Evolutionary conservation across 2,329 filamentous ascomycete species (phyloP), one percentile per base, ranked within the genome.

Genomic region (Paraphoma chrysanthemicola): DNA sequence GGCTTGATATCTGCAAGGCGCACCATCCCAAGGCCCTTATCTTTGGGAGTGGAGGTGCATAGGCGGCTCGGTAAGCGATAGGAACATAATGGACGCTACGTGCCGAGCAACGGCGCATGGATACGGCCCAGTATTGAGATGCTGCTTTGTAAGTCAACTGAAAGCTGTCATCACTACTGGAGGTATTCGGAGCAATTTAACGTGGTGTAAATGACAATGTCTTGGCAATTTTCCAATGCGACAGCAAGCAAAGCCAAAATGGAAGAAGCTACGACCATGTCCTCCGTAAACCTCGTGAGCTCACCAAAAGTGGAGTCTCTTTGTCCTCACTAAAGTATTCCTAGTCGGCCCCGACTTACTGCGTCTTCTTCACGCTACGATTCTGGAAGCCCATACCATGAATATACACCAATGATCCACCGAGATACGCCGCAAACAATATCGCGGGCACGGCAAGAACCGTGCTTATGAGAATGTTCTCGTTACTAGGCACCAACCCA

Each of bases 401-500:
- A 30, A 77, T 69, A 61, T 82, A 82, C 5, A 79, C 78, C 57
- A 82, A 57, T 8, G 66, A 67, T 0, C 79, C 80, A 2, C 80
- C 80, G 4, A 82, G 68, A 54, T 78, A 79, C 11, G 79, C 79
- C 3, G 72, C 73, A 54, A 78, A 77, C 41, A 79, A 53, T 4
- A 76, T 72, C 39, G 75, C 57, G 1, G 72, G 72, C 3, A 71
- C 61, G 6, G 74, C 71, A 14, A 79, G 56, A 12, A 74, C 51
- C 17, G 69, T 67, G 60, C 78, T 79, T 1, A 79, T 60, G 14
- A 74, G 41, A 0, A 81, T 68, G 57, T 80, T 79, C 46, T 69
- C 71, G 6, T 56, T 62, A 12, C 59, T 71, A 1, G 78, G 77
- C 49, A 69, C 71, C 50, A 79, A 79, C 50, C 71, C 62, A 47